phyloP scores from a whole-genome alignment of 805 yeast genomes.

The Saccharomyces jurei region DNA sequence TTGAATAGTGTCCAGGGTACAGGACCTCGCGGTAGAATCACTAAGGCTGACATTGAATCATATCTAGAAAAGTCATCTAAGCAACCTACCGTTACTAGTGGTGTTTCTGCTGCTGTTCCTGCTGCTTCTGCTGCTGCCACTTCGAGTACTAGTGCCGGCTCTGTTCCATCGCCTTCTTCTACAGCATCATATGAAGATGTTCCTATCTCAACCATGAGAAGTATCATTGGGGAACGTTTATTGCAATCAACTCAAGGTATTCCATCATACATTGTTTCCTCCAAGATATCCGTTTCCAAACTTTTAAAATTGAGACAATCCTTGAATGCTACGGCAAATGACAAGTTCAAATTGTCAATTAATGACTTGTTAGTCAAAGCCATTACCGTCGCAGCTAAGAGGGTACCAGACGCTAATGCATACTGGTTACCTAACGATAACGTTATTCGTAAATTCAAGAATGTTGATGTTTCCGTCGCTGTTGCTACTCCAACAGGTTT shows the following conservation, averaged over 20 bases:
- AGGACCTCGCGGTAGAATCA: slow-evolving; percentile 93
- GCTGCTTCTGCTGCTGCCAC: slow-evolving; percentile 32
- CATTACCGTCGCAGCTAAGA: slow-evolving; percentile 76
- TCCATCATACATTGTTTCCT: slow-evolving; percentile 89
- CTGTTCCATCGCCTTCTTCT: slow-evolving; percentile 42
- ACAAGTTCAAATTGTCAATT: slow-evolving; percentile 82
- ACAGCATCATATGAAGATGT: slow-evolving; percentile 65
- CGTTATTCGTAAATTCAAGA: slow-evolving; percentile 82
- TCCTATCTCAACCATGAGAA: slow-evolving; percentile 88
- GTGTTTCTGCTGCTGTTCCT: slow-evolving; percentile 38
- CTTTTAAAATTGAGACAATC: slow-evolving; percentile 86
- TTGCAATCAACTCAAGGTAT: slow-evolving; percentile 75
- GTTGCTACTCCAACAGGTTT: slow-evolving; percentile 97
- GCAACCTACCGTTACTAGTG: slow-evolving; percentile 25
- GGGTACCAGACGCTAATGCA: slow-evolving; percentile 91
- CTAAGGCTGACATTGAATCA: slow-evolving; percentile 81
- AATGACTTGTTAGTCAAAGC: slow-evolving; percentile 94
- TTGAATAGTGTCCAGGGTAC: slow-evolving; percentile 80
- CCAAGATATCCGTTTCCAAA: slow-evolving; percentile 80
- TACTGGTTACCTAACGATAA: slow-evolving; percentile 87
- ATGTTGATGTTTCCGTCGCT: slow-evolving; percentile 95
- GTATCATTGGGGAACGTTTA: slow-evolving; percentile 84
- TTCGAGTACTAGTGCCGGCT: slow-evolving; percentile 34
- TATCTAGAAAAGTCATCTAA: slow-evolving; percentile 33
- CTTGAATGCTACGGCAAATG: slow-evolving; percentile 75